Conservation (phyloP, 164 flowering plant genomes). For the Protea cynaroides region DNA sequence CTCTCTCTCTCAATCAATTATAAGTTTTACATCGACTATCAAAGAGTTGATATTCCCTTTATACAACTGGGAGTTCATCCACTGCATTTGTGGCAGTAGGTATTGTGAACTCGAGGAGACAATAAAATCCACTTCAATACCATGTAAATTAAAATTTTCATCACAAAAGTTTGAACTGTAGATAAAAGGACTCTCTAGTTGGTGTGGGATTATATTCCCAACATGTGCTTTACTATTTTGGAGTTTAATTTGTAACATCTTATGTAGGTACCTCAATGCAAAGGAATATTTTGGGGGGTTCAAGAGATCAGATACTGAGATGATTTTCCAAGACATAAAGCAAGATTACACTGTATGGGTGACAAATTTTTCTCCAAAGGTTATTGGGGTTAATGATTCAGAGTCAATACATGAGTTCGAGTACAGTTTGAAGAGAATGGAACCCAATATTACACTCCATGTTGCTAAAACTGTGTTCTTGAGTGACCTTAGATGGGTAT, state of each 20-base stretch:
- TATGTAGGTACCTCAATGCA: conserved; percentile 29
- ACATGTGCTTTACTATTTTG: too few species aligned
- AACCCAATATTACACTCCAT: conserved; percentile 22
- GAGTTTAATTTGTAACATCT: too few species aligned
- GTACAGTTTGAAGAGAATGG: conserved; percentile 24
- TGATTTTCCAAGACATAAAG: conserved; percentile 16
- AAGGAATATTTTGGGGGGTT: conserved; percentile 33
- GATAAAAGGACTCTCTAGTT: too few species aligned
- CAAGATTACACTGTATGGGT: conserved; percentile 27
- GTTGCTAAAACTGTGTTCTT: conserved; percentile 25
- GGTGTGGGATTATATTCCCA: too few species aligned
- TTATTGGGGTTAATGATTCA: conserved; percentile 16
- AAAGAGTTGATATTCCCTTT: too few species aligned
- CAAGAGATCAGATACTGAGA: conserved; percentile 12
- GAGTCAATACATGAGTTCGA: conserved; percentile 19
- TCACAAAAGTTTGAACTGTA: too few species aligned
- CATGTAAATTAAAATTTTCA: too few species aligned
- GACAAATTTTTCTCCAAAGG: conserved; percentile 22
- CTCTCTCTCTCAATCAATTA: conserved; percentile 13
- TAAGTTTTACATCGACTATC: too few species aligned
- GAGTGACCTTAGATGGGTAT: conserved; percentile 21
- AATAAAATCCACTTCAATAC: too few species aligned
- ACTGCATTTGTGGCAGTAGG: too few species aligned
- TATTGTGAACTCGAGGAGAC: too few species aligned
- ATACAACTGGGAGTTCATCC: too few species aligned